Evolutionary conservation across 2,329 filamentous ascomycete genomes (phyloP).

Genomic region (Fusarium abutilonis): DNA sequence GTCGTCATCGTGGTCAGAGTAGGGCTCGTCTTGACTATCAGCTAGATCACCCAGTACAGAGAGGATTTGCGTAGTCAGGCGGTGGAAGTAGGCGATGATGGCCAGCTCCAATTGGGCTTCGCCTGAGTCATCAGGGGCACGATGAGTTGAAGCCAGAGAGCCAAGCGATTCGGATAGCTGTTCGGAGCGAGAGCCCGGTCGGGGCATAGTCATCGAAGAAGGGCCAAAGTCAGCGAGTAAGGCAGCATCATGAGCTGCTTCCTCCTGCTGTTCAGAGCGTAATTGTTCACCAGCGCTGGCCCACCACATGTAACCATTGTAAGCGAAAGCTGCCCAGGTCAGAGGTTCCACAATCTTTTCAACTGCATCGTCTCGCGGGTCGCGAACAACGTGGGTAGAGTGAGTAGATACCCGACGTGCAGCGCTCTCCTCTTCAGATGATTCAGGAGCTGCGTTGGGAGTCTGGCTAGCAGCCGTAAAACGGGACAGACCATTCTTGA

Average conservation of each 20-base stretch:
- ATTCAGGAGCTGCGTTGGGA: slow-evolving; percentile 43
- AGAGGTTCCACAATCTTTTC: slow-evolving; percentile 69
- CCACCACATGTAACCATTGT: slow-evolving; percentile 91
- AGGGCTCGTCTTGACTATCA: slow-evolving; percentile 57
- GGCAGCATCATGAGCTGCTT: slow-evolving; percentile 62
- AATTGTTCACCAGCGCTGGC: slow-evolving; percentile 81
- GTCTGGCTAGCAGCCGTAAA: slow-evolving; percentile 47
- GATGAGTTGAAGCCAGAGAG: slow-evolving; percentile 54
- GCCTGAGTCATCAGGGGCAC: slow-evolving; percentile 50
- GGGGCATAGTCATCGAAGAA: slow-evolving; percentile 48
- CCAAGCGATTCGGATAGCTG: slow-evolving; percentile 57
- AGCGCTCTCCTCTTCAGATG: slow-evolving; percentile 44
- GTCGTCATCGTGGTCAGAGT: slow-evolving; percentile 47
- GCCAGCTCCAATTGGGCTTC: slow-evolving; percentile 70
- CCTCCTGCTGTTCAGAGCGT: slow-evolving; percentile 68
- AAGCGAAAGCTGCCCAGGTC: slow-evolving; percentile 79
- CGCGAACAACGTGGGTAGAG: slow-evolving; percentile 44
- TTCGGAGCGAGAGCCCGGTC: slow-evolving; percentile 47
- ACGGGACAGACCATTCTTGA: slow-evolving; percentile 70
- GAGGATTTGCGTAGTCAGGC: slow-evolving; percentile 74
- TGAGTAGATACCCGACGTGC: slow-evolving; percentile 43
- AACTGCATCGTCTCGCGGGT: slow-evolving; percentile 59
- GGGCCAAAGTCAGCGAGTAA: slow-evolving; percentile 64
- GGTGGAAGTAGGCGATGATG: slow-evolving; percentile 83
- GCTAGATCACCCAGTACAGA: slow-evolving; percentile 70